These are phyloP conservation scores for Podospora pseudocomata DNA, from an alignment of 495 filamentous ascomycete genomes.

Conservation along the genomic window DNA sequence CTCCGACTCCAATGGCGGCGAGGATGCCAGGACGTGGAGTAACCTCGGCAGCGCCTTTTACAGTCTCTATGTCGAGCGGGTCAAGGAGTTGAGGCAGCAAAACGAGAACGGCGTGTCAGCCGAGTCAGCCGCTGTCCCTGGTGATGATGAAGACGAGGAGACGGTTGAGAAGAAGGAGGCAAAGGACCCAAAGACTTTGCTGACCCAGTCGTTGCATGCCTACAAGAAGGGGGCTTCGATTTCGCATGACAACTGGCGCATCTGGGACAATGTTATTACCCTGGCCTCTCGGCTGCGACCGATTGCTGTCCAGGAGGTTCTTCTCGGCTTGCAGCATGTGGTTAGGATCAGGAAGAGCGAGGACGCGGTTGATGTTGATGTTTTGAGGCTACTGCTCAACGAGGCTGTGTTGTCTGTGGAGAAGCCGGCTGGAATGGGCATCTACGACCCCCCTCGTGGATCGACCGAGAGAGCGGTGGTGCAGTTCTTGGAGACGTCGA, in stretches of 20 bases:
- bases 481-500: constrained; percentile 62
- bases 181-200: constrained; percentile 55
- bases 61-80: constrained; percentile 39
- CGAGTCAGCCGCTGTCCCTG: constrained; percentile 17
- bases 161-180: not conserved
- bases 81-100: constrained; percentile 37
- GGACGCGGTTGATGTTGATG: constrained; percentile 67
- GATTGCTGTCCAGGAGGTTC: constrained; percentile 66
- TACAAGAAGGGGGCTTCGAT: constrained; percentile 79
- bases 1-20: constrained; percentile 65
- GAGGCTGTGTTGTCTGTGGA: constrained; percentile 54
- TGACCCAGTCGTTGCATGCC: constrained; percentile 71
- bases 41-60: constrained; percentile 82
- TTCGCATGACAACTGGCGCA: constrained; percentile 78
- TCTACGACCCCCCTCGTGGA: constrained; percentile 45
- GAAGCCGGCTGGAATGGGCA: constrained; percentile 23
- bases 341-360: constrained; percentile 75
- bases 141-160: constrained; percentile 21
- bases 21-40: constrained; percentile 89
- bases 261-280: constrained; percentile 93
- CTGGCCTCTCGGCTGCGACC: constrained; percentile 75
- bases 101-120: constrained; percentile 23
- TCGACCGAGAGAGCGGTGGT: constrained; percentile 55
- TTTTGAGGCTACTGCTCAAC: constrained; percentile 66
- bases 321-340: constrained; percentile 66